Conservation (phyloP, 2,329 filamentous ascomycete species). For the Aspergillus amoenus region DNA sequence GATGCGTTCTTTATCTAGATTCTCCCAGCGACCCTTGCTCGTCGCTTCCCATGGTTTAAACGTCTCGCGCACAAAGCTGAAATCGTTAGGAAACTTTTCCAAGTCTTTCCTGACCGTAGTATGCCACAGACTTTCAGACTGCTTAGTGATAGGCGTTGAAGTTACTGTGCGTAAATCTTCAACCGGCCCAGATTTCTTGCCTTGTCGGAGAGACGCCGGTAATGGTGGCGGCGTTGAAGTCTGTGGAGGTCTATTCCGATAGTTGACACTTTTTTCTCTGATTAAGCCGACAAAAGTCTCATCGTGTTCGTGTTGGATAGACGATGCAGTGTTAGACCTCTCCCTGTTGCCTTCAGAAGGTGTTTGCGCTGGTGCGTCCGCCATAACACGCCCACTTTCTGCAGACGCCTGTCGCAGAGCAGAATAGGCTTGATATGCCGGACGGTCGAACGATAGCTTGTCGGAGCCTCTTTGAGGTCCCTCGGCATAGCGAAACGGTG, state of each 20-base stretch:
- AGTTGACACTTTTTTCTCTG: conserved; percentile 46
- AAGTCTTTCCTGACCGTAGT: conserved; percentile 33
- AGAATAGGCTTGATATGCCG: conserved; percentile 49
- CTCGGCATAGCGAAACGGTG: conserved; percentile 46
- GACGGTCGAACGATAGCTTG: conserved; percentile 37
- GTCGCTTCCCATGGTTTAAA: conserved; percentile 48
- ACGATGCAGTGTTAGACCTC: conserved; percentile 17
- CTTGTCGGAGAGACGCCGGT: conserved; percentile 34
- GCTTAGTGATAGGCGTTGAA: conserved; percentile 32
- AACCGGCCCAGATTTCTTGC: conserved; percentile 25
- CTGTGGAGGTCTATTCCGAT: conserved; percentile 29
- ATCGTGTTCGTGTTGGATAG: conserved; percentile 33
- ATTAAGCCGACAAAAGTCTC: conserved; percentile 51
- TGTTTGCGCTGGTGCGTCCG: conserved; percentile 24
- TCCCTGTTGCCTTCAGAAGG: neutral
- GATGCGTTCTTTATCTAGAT: conserved; percentile 50
- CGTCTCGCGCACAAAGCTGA: conserved; percentile 43
- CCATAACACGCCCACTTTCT: conserved; percentile 46
- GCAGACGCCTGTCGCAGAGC: conserved; percentile 46
- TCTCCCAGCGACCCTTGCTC: conserved; percentile 44
- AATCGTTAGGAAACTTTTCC: conserved; percentile 41
- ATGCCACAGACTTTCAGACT: conserved; percentile 35
- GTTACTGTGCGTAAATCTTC: conserved; percentile 38
- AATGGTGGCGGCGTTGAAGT: conserved; percentile 28
- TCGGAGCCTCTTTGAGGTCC: conserved; percentile 43